Conservation (phyloP, 2,329 filamentous ascomycete genomes). For the Aspergillus ruber region DNA sequence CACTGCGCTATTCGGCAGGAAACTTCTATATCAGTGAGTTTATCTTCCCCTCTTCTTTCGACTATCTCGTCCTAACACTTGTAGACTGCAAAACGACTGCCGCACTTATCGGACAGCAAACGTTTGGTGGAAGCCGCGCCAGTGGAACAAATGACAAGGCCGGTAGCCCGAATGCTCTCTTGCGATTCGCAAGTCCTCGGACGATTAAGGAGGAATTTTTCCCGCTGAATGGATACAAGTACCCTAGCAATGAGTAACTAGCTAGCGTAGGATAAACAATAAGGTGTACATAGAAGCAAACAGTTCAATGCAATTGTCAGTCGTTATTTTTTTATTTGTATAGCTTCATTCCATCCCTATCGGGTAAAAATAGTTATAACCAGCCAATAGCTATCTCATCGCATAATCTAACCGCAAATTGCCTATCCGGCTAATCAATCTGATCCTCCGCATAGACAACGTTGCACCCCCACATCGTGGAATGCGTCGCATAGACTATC, state of each 20-base stretch:
- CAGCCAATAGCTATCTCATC: not conserved
- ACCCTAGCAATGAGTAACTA: slow-evolving; percentile 55
- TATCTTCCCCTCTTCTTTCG: not conserved
- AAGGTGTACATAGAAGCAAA: too few species aligned
- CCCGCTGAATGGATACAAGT: slow-evolving; percentile 53
- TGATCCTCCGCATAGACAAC: not conserved
- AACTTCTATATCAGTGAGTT: slow-evolving; percentile 38
- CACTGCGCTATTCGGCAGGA: slow-evolving; percentile 32
- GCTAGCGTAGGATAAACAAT: not conserved
- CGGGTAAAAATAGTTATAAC: not conserved
- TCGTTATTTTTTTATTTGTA: not conserved
- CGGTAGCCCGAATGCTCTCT: slow-evolving; percentile 55
- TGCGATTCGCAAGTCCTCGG: slow-evolving; percentile 58
- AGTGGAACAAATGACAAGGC: slow-evolving; percentile 69
- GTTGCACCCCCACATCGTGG: not conserved
- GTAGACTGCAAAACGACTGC: slow-evolving; percentile 50
- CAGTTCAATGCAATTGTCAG: too few species aligned
- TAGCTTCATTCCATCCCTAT: not conserved
- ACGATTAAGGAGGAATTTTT: slow-evolving; percentile 69
- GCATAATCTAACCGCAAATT: not conserved
- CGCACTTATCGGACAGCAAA: slow-evolving; percentile 66
- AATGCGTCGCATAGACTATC: not conserved
- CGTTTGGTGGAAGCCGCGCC: slow-evolving; percentile 63
- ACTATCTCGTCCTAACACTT: not conserved
- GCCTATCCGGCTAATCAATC: not conserved